A percentile compares a stretch with the other conserved stretches of the same genome.
These are phyloP conservation scores for Nymphaea colorata DNA, from an alignment of 164 flowering plant genomes.

Conservation along the genomic window DNA sequence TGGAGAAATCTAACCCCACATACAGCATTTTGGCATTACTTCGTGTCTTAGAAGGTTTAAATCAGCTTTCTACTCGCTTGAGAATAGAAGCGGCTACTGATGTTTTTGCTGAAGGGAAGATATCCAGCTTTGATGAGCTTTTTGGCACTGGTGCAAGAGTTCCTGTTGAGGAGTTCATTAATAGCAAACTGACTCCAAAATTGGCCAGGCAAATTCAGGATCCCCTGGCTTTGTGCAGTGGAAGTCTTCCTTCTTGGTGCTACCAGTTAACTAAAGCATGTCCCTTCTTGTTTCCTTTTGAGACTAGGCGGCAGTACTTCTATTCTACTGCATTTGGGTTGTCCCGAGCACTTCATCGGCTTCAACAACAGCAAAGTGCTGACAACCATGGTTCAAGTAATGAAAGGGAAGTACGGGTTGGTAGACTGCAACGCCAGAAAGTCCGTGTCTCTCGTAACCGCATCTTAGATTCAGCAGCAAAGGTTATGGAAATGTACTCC, in stretches of 20 bases:
- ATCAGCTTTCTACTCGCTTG: conserved; percentile 78
- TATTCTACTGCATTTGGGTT: conserved; percentile 97
- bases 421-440: conserved; percentile 88
- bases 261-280: conserved; percentile 96
- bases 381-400: conserved; percentile 61
- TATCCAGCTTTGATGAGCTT: conserved; percentile 41
- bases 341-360: conserved; percentile 83
- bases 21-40: conserved; percentile 67
- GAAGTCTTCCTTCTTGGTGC: conserved; percentile 98
- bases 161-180: conserved; percentile 61
- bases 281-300: conserved; percentile 94
- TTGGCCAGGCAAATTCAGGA: conserved; percentile 93
- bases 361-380: conserved; percentile 94
- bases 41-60: conserved; percentile 82
- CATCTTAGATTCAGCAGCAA: conserved; percentile 90
- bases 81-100: conserved; percentile 54
- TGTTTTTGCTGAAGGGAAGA: conserved; percentile 58
- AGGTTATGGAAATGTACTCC: conserved; percentile 99
- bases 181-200: conserved; percentile 88
- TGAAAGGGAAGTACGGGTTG: conserved; percentile 86
- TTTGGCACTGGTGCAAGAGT: conserved; percentile 22
- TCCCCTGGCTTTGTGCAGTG: conserved; percentile 92
- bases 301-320: conserved; percentile 87
- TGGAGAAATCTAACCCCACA: conserved; percentile 81
- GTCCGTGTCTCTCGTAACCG: conserved; percentile 92